Base-by-base conservation (phyloP, 805 yeast genomes). In the Metschnikowia matae region DNA sequence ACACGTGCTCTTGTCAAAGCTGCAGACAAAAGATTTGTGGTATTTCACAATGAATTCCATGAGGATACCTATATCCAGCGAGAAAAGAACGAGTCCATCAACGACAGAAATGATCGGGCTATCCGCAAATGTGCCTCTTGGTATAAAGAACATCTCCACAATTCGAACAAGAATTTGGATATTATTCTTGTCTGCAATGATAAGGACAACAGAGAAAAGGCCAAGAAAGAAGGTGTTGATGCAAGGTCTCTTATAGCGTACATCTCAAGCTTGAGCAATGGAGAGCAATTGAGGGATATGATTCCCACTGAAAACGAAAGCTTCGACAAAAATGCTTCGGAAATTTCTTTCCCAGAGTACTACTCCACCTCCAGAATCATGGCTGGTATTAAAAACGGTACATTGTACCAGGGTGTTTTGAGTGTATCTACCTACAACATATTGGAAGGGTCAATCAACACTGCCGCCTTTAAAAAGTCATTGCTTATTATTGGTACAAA, bases 101-200 rank as follows among this genome's bases (percentile, higher is more conserved):
- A 92, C 62, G 98, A 92, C 67, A 78, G 92, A 64, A 92, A 92
- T 62, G 98, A 92, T 67, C 74, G 97, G 56, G 89, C 97, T 26
- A 90, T 94, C 43, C 78, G 97, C 65, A 77, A 75, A 50, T 81
- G 87, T 18, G 83, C 87, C 23, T 63, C 76, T 39, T 94, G 90
- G 87, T 94, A 83, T 65, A 67, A 78, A 18, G 58, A 68, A 13
- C 99, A 94, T 70, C 69, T 94, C 48, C 46, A 62, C 49, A 62
- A 58, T 47, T 58, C 60, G 37, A 48, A 57, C 66, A 63, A 61
- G 1, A 67, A 63, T 6, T 77, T 87, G 46, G 72, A 71, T 20
- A 67, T 81, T 3, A 70, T 85, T 0, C 70, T 87, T 48, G 71
- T 94, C 20, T 82, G 96, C n/a, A 86, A 91, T 61, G 98, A 92